These are phyloP conservation scores for Penicillium bialowiezense DNA, from an alignment of 495 filamentous ascomycete genomes.

Conservation along the genomic window DNA sequence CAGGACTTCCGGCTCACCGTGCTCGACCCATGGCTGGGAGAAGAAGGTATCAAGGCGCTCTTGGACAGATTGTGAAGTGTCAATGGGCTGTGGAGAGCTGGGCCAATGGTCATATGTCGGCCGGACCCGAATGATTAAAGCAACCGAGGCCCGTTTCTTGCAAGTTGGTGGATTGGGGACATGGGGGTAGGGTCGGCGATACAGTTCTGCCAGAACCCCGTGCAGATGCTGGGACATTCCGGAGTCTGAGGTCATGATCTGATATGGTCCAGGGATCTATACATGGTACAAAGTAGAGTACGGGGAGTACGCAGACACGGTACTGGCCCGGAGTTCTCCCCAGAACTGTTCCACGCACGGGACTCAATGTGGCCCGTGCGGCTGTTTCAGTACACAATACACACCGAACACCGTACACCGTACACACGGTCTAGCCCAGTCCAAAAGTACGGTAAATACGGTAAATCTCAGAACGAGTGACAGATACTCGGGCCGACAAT, in stretches of 20 bases:
- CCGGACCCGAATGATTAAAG: conserved; percentile 66
- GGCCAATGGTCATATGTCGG: conserved; percentile 60
- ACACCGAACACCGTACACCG: no score
- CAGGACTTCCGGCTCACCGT: conserved; percentile 72
- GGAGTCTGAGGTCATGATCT: not conserved
- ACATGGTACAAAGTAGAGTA: not conserved
- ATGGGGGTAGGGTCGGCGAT: conserved; percentile 56
- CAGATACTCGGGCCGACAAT: not conserved
- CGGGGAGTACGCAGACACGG: no score
- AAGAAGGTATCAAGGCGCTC: conserved; percentile 61
- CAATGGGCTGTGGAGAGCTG: conserved; percentile 18
- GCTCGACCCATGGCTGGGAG: conserved; percentile 63
- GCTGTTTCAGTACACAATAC: no score
- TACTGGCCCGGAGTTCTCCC: no score
- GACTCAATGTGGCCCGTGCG: no score
- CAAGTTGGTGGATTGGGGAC: conserved; percentile 60
- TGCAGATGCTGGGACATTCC: conserved; percentile 33
- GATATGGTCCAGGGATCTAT: not conserved
- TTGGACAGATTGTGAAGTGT: conserved; percentile 30
- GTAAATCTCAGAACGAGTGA: no score
- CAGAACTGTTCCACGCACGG: no score
- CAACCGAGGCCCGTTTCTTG: conserved; percentile 70
- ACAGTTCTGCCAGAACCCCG: conserved; percentile 49
- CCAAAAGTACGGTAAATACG: no score
- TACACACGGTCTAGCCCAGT: no score